Percentiles rank a stretch among this genome's conserved stretches.
Evolutionary conservation across 495 filamentous ascomycete species (phyloP).

Genomic region (Aspergillus nidulans): DNA sequence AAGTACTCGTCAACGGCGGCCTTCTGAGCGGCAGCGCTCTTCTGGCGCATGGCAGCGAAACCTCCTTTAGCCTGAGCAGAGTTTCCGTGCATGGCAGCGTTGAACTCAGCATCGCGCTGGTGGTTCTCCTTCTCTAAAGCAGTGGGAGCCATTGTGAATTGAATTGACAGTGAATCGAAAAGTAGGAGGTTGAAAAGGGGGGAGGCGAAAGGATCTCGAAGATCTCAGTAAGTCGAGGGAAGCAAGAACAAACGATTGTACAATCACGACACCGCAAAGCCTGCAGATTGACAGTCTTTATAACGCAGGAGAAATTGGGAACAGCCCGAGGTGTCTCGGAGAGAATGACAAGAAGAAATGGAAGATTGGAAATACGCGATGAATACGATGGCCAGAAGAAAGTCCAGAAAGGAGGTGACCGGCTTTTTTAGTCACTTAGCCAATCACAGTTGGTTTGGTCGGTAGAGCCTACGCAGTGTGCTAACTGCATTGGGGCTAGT

Average conservation of each 20-base stretch:
- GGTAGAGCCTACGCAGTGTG: not conserved
- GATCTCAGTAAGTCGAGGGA: not conserved
- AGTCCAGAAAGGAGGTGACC: slow-evolving; percentile 24
- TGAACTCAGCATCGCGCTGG: slow-evolving; percentile 87
- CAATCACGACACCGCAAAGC: not conserved
- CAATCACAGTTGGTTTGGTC: slow-evolving; percentile 12
- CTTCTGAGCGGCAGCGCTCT: slow-evolving; percentile 78
- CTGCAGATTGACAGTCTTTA: not conserved
- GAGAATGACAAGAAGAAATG: slow-evolving; percentile 11
- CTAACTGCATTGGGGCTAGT: slow-evolving; percentile 8
- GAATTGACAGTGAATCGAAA: not conserved
- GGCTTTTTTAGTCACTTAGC: slow-evolving; percentile 21
- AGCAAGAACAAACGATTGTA: not conserved
- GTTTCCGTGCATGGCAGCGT: slow-evolving; percentile 85
- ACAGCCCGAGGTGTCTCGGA: slow-evolving; percentile 6
- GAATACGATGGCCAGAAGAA: slow-evolving; percentile 19
- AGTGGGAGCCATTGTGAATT: slow-evolving; percentile 56
- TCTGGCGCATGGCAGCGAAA: slow-evolving; percentile 78
- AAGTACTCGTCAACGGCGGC: slow-evolving; percentile 96
- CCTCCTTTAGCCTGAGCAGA: slow-evolving; percentile 67
- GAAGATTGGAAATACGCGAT: slow-evolving; percentile 18
- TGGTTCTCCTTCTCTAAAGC: slow-evolving; percentile 84
- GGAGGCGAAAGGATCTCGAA: not conserved
- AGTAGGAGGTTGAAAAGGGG: slow-evolving; percentile 11
- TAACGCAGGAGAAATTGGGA: slow-evolving; percentile 3